Evolutionary conservation across 2,329 filamentous ascomycete genomes (phyloP), one percentile per base, ranked within the genome.

Genomic region (Aspergillus niger): DNA sequence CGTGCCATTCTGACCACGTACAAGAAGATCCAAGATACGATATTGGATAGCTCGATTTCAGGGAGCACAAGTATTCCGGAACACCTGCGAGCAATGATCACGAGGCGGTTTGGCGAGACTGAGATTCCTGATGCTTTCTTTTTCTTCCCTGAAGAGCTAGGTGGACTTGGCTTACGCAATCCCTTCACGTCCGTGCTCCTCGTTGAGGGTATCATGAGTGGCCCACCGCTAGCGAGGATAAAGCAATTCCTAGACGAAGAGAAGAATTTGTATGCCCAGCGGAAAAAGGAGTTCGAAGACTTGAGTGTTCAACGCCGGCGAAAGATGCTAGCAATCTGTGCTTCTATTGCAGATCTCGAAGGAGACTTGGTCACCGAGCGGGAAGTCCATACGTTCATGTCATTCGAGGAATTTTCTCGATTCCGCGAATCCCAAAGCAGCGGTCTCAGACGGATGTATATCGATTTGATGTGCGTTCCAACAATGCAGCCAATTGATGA

Each of bases 51-150:
- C 11, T 30, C 26, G 15, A 67, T 62, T 5, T 36, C 39, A 28
- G 52, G 59, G 5, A 59, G 59, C 1, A 83, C 79, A 32, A 80
- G 86, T 1, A 80, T 79, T 0, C 77, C 20, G 3, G 22, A 81
- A 3, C 79, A 85, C 59, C 74, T 87, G 0, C 83, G 83, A 53
- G 70, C 74, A 10, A 77, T 76, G 28, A 81, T 89, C 10, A 58
- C 71, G 5, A 65, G 78, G 7, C 81, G 83, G 0, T 88, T 87
- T 59, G 75, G 73, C 0, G 74, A 76, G 2, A 57, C 70, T 4
- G 70, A 77, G 39, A 65, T 82, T 10, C 78, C 80, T 1, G 80
- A 82, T 57, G 77, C 69, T 3, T 82, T 82, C 67, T 76, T 83
- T 64, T 80, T 79, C 65, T 71, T 82, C 26, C 81, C 81, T 0